These are phyloP conservation scores for Limonium bicolor DNA, from an alignment of 148 eudicot species.

Conservation along the genomic window DNA sequence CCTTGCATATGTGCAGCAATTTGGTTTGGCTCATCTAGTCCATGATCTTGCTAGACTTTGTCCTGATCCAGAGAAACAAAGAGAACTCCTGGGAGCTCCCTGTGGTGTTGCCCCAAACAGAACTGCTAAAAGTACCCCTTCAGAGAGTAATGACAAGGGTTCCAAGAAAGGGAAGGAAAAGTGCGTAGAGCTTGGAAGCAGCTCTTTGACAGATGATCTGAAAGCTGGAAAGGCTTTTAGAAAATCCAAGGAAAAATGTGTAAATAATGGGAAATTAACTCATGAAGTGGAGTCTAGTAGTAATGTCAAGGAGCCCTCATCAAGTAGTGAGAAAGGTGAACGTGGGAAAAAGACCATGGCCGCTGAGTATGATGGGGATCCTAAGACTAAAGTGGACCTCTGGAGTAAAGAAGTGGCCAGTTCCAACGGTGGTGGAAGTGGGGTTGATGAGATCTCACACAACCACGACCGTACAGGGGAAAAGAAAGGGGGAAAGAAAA, in stretches of 20 bases:
- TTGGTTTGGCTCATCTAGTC: constrained; percentile 76
- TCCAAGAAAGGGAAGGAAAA: constrained; percentile 59
- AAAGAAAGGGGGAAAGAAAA: constrained; percentile 35
- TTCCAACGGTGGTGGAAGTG: constrained; percentile 14
- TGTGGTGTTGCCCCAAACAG: constrained; percentile 28
- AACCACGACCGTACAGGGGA: constrained; percentile 18
- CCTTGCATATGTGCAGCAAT: constrained; percentile 56
- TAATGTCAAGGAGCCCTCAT: constrained; percentile 53
- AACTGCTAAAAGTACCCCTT: constrained; percentile 13
- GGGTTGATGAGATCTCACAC: too few species aligned
- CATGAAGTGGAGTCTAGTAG: too few species aligned
- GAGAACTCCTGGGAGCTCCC: constrained; percentile 47
- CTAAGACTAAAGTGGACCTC: constrained; percentile 6
- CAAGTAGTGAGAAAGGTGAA: constrained; percentile 40
- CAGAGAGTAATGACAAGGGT: constrained; percentile 17
- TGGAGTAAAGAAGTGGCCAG: constrained; percentile 5
- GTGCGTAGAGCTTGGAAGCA: constrained; percentile 16
- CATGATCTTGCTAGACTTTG: constrained; percentile 70
- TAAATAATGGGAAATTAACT: too few species aligned
- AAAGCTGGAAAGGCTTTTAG: too few species aligned
- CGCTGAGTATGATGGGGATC: constrained; percentile 10
- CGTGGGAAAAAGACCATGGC: constrained; percentile 49
- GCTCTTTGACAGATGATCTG: too few species aligned
- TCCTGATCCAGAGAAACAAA: constrained; percentile 68
- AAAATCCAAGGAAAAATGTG: constrained; percentile 35